Conservation (phyloP, 306 rosid species). For the Quercus agrifolia region DNA sequence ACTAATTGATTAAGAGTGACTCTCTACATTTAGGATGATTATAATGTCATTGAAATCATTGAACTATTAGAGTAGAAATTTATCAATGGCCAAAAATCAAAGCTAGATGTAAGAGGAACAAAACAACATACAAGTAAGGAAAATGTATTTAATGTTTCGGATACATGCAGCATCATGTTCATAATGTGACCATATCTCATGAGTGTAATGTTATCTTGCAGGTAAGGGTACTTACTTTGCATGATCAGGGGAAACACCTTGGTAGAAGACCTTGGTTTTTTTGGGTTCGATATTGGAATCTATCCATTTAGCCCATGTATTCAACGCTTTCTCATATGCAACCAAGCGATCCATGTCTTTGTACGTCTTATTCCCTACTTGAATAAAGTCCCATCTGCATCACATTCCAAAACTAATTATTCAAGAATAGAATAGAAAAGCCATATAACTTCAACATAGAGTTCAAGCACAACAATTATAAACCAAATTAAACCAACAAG, state of each 20-base stretch:
- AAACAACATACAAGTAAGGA: no score
- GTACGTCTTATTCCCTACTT: constrained; percentile 26
- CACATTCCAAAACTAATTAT: not conserved
- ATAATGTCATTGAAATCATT: no score
- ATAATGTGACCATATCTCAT: no score
- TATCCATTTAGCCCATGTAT: constrained; percentile 39
- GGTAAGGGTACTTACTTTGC: not conserved
- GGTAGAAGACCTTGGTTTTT: constrained; percentile 57
- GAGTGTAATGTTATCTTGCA: no score
- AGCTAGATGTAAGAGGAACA: no score
- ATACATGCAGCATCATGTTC: no score
- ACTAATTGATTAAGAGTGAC: no score
- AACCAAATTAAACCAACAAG: not conserved
- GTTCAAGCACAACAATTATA: not conserved
- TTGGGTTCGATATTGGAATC: constrained; percentile 37
- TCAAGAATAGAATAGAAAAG: not conserved
- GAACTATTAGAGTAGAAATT: no score
- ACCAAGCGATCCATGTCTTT: constrained; percentile 73
- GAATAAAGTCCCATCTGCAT: constrained; percentile 66
- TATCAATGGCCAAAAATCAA: no score
- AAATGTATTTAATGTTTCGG: no score
- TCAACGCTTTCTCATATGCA: constrained; percentile 41
- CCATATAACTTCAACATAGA: no score
- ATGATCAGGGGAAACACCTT: constrained; percentile 79
- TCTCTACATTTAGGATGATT: no score